Evolutionary conservation across 306 rosid genomes (phyloP).

Genomic region (Glycine soja): DNA sequence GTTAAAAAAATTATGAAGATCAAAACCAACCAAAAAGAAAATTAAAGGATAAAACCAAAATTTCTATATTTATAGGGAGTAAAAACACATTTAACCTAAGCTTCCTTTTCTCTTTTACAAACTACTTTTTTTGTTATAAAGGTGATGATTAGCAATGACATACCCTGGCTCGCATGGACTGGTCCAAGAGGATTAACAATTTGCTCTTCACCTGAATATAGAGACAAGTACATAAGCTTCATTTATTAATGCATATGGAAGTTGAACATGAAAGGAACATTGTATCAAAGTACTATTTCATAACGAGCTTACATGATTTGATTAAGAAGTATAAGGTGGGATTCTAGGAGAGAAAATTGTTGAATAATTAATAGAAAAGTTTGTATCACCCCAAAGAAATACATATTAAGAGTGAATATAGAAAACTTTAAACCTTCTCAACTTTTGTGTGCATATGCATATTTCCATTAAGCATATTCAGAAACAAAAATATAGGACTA

Average conservation of each 20-base stretch:
- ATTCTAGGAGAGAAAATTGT: not conserved
- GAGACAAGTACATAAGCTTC: conserved; percentile 19
- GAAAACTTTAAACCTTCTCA: not conserved
- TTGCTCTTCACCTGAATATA: conserved; percentile 67
- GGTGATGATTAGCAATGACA: conserved; percentile 31
- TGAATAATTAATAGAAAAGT: not conserved
- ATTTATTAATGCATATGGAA: conserved; percentile 12
- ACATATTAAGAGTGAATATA: not conserved
- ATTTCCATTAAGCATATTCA: conserved; percentile 15
- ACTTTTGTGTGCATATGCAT: not conserved
- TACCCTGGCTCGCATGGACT: conserved; percentile 96
- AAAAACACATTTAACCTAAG: not conserved
- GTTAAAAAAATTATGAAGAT: not conserved
- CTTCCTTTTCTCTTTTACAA: conserved; percentile 4
- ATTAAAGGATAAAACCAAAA: not conserved
- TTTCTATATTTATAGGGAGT: not conserved
- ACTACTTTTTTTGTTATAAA: not conserved
- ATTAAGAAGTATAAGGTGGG: not conserved
- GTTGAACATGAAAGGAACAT: not conserved
- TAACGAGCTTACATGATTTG: conserved; percentile 4
- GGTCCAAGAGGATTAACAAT: conserved; percentile 87
- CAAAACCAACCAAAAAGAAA: not conserved
- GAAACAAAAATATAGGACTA: not conserved
- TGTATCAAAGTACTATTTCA: conserved; percentile 11
- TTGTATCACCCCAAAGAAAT: not conserved